These are phyloP conservation scores for Xerocomus tenax DNA, from an alignment of 1,284 basidiomycete genomes.

Conservation along the genomic window DNA sequence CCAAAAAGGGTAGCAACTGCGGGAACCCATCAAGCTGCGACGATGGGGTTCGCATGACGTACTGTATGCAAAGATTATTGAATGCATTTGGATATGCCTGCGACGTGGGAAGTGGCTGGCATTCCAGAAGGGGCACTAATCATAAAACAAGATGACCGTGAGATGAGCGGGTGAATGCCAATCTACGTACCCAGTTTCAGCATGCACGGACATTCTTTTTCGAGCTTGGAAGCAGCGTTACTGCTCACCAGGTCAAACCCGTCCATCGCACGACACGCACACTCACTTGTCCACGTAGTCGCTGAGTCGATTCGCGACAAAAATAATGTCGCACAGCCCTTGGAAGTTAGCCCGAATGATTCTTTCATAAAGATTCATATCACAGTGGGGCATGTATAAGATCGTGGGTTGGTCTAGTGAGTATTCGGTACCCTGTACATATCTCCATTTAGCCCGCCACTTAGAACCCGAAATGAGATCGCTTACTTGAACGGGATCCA, in stretches of 20 bases:
- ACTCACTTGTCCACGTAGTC: conserved; percentile 43
- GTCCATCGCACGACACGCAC: conserved; percentile 14
- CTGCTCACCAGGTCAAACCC: conserved; percentile 27
- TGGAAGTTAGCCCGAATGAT: conserved; percentile 52
- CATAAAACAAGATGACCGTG: not conserved
- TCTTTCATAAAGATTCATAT: conserved; percentile 58
- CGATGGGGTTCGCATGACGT: conserved; percentile 26
- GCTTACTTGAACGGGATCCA: conserved; percentile 45
- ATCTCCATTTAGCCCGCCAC: conserved; percentile 8
- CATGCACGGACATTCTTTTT: conserved; percentile 27
- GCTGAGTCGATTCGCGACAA: conserved; percentile 40
- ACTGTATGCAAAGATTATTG: conserved; percentile 57
- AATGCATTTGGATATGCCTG: conserved; percentile 53
- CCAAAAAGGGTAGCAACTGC: conserved; percentile 10
- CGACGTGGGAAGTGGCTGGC: conserved; percentile 42
- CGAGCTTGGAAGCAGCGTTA: conserved; percentile 26
- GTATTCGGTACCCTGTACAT: conserved; percentile 33
- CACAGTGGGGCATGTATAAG: conserved; percentile 72
- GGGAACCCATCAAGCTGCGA: conserved; percentile 27
- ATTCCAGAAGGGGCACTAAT: conserved; percentile 41
- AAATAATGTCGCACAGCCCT: conserved; percentile 32
- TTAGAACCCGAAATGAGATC: conserved; percentile 1
- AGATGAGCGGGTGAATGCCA: not conserved
- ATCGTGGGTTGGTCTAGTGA: conserved; percentile 42
- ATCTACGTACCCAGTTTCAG: conserved; percentile 23